Conservation (phyloP, 2,329 filamentous ascomycete species). For the Penicillium griseofulvum region DNA sequence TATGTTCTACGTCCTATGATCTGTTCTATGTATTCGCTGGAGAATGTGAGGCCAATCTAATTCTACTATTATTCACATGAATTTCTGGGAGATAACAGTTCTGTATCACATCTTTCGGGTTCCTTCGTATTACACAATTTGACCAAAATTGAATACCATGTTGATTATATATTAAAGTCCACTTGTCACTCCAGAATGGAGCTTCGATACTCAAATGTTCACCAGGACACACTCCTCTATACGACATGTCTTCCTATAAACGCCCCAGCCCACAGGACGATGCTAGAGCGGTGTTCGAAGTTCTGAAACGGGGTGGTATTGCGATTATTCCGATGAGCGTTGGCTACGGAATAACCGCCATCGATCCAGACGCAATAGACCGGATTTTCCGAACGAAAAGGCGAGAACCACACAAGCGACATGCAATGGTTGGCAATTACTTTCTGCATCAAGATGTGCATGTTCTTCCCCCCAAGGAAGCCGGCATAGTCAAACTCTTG, state of each 20-base stretch:
- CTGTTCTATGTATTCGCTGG: not conserved
- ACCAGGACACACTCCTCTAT: not conserved
- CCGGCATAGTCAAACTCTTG: conserved; percentile 20
- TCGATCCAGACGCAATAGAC: conserved; percentile 18
- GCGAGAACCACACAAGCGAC: conserved; percentile 24
- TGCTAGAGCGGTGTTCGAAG: conserved; percentile 20
- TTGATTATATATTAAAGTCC: not conserved
- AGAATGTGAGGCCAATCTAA: not conserved
- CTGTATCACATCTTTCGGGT: not conserved
- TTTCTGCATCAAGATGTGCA: conserved; percentile 26
- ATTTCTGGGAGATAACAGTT: not conserved
- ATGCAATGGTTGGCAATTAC: conserved; percentile 31
- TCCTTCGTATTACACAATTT: not conserved
- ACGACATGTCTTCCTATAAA: not conserved
- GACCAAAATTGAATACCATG: not conserved
- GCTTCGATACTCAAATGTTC: not conserved
- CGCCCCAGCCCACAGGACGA: conserved; percentile 10
- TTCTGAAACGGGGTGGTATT: conserved; percentile 24
- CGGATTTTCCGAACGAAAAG: conserved; percentile 22
- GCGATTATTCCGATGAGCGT: conserved; percentile 28
- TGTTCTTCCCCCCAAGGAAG: conserved; percentile 12
- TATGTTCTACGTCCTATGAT: not conserved
- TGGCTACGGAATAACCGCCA: conserved; percentile 28
- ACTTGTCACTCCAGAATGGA: not conserved
- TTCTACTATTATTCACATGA: not conserved